Evolutionary conservation across 2,329 filamentous ascomycete genomes (phyloP), one percentile per base, ranked within the genome.

Genomic region (Ambrosiella xylebori): DNA sequence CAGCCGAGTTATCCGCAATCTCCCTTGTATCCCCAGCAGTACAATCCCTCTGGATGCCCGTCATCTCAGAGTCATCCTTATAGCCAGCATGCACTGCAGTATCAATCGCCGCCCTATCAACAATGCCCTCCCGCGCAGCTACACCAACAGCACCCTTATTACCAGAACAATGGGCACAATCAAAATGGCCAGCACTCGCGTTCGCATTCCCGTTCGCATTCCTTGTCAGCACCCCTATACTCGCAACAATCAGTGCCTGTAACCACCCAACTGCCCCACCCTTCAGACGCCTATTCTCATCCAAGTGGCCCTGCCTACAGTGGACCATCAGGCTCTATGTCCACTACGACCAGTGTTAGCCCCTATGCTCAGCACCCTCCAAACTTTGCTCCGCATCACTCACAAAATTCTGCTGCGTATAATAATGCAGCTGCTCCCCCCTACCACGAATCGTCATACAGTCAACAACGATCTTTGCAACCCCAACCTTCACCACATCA

Each of bases 151-250:
- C 53, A 59, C 2, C 47, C 49, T 4, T 53, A 59, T 12, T 36
- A 41, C 8, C 53, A 45, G 11, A 17, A 63, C 61, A 11, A 27
- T 27, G 27, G 27, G 27, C 27, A 27, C 4, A 27, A 27, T 27
- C 27, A 27, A 27, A 27, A 27, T 27, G 27, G 27, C 27, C 64
- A 65, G 54, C 64, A 63, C 17, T 60, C 62, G 44, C 63, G 63
- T 39, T 53, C 15, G 19, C 57, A 59, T 17, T 50, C 57, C 17
- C 52, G 41, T 19, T 59, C 45, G 7, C 57, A 59, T 59, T 59
- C 57, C 54, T 56, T 44, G 27, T 35, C 51, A 17, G 52, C 49
- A 45, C 37, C 59, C 59, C 59, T 57, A 55, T 58, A 60, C 50
- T 38, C 59, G 37, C 59, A 60, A 44, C 59, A 56, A 17, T 35